Percentiles rank a stretch among this genome's conserved stretches.
phyloP scores from a whole-genome alignment of 2,329 filamentous ascomycete genomes.

The Aspergillus udagawae region DNA sequence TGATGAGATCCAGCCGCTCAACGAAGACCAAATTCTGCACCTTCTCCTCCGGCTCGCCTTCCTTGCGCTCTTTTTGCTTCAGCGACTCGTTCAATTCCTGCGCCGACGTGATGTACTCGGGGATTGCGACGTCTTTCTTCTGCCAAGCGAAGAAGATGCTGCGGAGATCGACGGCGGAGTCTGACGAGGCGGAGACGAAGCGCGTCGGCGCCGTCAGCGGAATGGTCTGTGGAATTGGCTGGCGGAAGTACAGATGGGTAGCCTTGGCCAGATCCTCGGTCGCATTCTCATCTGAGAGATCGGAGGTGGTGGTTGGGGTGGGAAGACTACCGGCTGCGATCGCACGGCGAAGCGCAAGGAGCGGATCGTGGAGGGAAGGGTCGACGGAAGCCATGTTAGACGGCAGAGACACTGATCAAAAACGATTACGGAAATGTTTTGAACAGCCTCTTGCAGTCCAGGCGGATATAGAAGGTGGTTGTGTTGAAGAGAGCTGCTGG shows the following conservation, averaged over 20 bases:
- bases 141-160: slow-evolving; percentile 96
- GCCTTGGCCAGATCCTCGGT: slow-evolving; percentile 66
- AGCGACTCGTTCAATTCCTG: slow-evolving; percentile 77
- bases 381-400: slow-evolving; percentile 53
- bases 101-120: slow-evolving; percentile 84
- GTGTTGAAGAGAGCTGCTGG: not conserved
- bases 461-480: not conserved
- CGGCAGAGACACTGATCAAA: not conserved
- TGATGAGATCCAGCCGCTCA: slow-evolving; percentile 84
- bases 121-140: slow-evolving; percentile 84
- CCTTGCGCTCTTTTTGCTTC: slow-evolving; percentile 31
- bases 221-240: slow-evolving; percentile 58
- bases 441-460: not conserved
- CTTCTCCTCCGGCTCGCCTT: slow-evolving; percentile 45
- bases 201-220: slow-evolving; percentile 73
- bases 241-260: slow-evolving; percentile 71
- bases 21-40: slow-evolving; percentile 90
- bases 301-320: slow-evolving; percentile 67
- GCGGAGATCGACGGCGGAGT: slow-evolving; percentile 74
- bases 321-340: slow-evolving; percentile 69
- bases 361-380: slow-evolving; percentile 60
- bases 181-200: slow-evolving; percentile 70
- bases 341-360: slow-evolving; percentile 77
- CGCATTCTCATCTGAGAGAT: slow-evolving; percentile 57
- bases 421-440: not conserved